Conservation (phyloP, 306 rosid species). For the Corylus avellana region DNA sequence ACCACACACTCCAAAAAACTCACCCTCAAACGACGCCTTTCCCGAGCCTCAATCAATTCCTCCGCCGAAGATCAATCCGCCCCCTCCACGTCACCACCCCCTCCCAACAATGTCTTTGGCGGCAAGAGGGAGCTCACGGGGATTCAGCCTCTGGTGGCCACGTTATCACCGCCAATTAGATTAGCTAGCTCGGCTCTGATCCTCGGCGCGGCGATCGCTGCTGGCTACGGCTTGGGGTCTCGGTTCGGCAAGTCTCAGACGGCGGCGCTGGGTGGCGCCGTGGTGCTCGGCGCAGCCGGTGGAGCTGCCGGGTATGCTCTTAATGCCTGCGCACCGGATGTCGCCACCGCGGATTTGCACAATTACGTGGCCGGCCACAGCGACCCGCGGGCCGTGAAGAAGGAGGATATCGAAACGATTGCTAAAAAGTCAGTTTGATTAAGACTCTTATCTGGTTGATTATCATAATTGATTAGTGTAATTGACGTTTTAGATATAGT, state of each 20-base stretch:
- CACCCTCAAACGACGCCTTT: constrained; percentile 55
- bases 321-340: constrained; percentile 76
- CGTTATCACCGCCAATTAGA: constrained; percentile 64
- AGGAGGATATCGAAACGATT: constrained; percentile 80
- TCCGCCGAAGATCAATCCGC: constrained; percentile 29
- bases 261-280: constrained; percentile 81
- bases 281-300: constrained; percentile 73
- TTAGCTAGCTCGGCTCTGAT: constrained; percentile 72
- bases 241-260: constrained; percentile 55
- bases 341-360: constrained; percentile 80
- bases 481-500: neutral
- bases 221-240: constrained; percentile 81
- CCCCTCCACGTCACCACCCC: constrained; percentile 27
- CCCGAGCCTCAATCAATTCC: constrained; percentile 55
- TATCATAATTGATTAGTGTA: neutral
- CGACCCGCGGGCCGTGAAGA: constrained; percentile 66
- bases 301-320: constrained; percentile 75
- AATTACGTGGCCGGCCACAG: constrained; percentile 73
- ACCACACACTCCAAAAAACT: constrained; percentile 15
- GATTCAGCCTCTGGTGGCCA: constrained; percentile 65
- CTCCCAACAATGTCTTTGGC: constrained; percentile 39
- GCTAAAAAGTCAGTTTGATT: constrained; percentile 64
- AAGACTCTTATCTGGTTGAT: neutral
- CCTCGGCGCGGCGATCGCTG: constrained; percentile 76
- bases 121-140: constrained; percentile 71